A percentile compares a stretch with the other conserved stretches of the same genome.
Evolutionary conservation across 768 basidiomycete species (phyloP).

Genomic region (Lentinula edodes): DNA sequence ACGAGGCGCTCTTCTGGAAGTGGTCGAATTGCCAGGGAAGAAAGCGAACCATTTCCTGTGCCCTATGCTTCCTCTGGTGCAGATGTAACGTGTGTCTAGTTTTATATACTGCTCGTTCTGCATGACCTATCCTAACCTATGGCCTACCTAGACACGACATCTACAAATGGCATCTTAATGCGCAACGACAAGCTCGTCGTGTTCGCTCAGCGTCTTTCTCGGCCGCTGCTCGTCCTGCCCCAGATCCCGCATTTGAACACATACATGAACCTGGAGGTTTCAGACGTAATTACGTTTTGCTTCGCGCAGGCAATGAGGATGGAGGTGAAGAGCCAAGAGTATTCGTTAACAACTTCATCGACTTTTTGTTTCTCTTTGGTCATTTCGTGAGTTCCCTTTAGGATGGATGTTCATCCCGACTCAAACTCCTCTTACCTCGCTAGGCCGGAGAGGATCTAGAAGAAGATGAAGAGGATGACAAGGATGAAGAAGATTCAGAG

Average conservation of each 20-base stretch:
- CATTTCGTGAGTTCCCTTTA: slow-evolving; percentile 71
- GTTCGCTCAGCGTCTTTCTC: slow-evolving; percentile 69
- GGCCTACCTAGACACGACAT: slow-evolving; percentile 65
- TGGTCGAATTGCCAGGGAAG: slow-evolving; percentile 30
- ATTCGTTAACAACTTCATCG: slow-evolving; percentile 78
- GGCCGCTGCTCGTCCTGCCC: slow-evolving; percentile 41
- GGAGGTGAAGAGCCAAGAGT: slow-evolving; percentile 55
- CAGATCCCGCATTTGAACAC: slow-evolving; percentile 81
- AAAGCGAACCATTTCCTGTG: slow-evolving; percentile 76
- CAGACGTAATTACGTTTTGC: slow-evolving; percentile 78
- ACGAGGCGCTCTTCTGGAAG: slow-evolving; percentile 17
- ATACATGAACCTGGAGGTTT: slow-evolving; percentile 96
- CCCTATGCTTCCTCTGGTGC: slow-evolving; percentile 84
- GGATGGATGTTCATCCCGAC: not conserved
- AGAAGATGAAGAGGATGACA: slow-evolving; percentile 83
- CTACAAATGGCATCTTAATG: slow-evolving; percentile 91
- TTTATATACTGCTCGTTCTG: not conserved
- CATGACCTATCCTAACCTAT: too few relatives aligned
- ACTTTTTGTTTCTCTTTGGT: slow-evolving; percentile 92
- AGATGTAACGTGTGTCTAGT: slow-evolving; percentile 78
- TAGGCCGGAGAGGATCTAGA: slow-evolving; percentile 90
- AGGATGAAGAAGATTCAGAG: slow-evolving; percentile 26
- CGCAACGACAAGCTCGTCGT: slow-evolving; percentile 53
- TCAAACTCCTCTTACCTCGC: slow-evolving; percentile 4
- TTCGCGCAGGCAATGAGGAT: slow-evolving; percentile 60